Base-by-base conservation (phyloP, 352 stramenopile genomes). In the Globisporangium alternatum region DNA sequence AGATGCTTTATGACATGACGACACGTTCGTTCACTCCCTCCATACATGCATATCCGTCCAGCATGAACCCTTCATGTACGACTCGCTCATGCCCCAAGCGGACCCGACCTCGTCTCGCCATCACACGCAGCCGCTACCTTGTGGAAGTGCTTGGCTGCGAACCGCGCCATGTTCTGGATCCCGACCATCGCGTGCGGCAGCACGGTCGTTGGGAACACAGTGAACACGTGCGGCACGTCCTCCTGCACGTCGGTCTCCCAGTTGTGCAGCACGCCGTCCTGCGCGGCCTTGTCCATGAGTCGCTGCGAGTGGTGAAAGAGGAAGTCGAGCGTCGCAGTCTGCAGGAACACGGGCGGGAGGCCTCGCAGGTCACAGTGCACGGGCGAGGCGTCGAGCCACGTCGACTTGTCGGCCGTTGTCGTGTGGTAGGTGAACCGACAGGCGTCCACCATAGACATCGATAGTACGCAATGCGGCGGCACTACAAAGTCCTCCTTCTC, bases 141-240 rank as follows among this genome's bases (percentile, higher is more conserved):
- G 25, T 51, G 53, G 51, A 58, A n/a, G 31, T 75, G 74, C 19
- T 62, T 63, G 8, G 66, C 71, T 8, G 78, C 69, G 49, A 89
- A 90, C 10, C 30, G 69, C 5, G 75, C 78, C 55, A 86, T 74
- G 33, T 59, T 61, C 5, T 79, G 41, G 8, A 88, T 70, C 2
- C 77, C 81, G 7, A 80, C 69, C 19, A 69, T 72, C 10, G 77
- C 76, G 44, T 87, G 66, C 3, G 82, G 80, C 45, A 91, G 64
- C 31, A 86, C 65, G 13, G 70, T 66, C 21, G 77, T 69, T 1
- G 80, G 80, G 35, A 86, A 80, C 1, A 80, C 54, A 3, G 72
- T 83, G 72, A 91, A 91, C 8, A 86, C 77, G 54, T 91, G 82
- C 3, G 80, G 78, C 69, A 91, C 83, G 65, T 75, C 71, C 2